phyloP scores from a whole-genome alignment of 176 grass and related monocot genomes.

The Alopecurus myosuroides region DNA sequence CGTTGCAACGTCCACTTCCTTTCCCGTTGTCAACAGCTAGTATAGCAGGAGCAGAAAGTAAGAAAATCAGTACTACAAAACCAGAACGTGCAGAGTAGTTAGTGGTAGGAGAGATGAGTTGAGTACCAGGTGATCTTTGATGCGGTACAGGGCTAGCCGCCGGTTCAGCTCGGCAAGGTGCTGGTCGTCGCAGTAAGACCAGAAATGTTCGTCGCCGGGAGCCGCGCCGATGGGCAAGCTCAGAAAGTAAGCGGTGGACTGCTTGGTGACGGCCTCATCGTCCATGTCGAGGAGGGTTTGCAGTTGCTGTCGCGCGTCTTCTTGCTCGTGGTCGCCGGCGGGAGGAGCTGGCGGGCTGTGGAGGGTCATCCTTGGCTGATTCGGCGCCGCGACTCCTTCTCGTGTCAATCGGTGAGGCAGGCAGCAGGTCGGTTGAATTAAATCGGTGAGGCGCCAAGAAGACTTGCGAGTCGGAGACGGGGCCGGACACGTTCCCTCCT shows the following conservation, averaged over 20 bases:
- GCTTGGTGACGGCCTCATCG: neutral
- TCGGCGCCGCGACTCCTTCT: too few relatives aligned
- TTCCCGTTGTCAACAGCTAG: neutral
- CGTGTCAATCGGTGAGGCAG: too few relatives aligned
- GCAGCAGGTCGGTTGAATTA: too few relatives aligned
- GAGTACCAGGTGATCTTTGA: neutral
- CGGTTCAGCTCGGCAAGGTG: neutral
- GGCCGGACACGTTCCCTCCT: too few relatives aligned
- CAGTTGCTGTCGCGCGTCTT: neutral
- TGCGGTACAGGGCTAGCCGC: neutral
- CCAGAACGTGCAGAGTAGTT: neutral
- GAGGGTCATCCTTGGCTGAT: neutral
- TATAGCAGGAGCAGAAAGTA: neutral
- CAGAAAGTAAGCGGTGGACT: neutral
- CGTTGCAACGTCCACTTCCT: neutral
- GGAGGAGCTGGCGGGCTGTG: neutral
- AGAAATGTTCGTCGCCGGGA: neutral
- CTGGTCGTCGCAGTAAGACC: neutral
- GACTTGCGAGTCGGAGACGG: too few relatives aligned
- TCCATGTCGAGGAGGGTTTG: neutral
- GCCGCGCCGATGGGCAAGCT: neutral
- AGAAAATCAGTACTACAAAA: neutral
- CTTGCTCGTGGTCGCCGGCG: neutral
- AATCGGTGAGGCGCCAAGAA: too few relatives aligned
- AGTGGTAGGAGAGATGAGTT: too few relatives aligned